Conservation (phyloP, 257 asterid genomes). For the Rehmannia glutinosa region DNA sequence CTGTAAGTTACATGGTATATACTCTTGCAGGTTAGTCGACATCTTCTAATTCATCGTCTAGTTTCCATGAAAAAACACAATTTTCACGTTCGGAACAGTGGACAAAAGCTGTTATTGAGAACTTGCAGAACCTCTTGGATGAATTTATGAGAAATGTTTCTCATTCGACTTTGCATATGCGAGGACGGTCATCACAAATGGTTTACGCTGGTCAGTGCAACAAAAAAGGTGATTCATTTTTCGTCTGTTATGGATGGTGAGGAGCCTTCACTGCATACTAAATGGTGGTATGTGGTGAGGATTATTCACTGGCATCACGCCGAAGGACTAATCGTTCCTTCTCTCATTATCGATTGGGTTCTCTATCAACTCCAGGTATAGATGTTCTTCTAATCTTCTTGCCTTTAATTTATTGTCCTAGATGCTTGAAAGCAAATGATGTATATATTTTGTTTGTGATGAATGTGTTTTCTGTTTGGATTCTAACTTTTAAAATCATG, state of each 20-base stretch:
- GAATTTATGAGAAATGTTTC: constrained; percentile 58
- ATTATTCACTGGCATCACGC: constrained; percentile 78
- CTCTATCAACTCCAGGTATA: constrained; percentile 76
- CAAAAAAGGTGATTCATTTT: constrained; percentile 36
- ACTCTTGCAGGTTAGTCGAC: constrained; percentile 69
- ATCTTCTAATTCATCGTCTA: constrained; percentile 56
- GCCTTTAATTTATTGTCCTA: background rate
- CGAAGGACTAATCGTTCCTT: constrained; percentile 72
- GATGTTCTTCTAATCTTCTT: constrained; percentile 9
- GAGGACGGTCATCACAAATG: constrained; percentile 55
- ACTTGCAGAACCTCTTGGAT: constrained; percentile 67
- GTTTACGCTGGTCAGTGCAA: constrained; percentile 44
- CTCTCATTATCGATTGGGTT: constrained; percentile 80
- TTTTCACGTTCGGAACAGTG: constrained; percentile 75
- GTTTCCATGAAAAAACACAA: constrained; percentile 58
- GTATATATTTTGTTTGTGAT: background rate
- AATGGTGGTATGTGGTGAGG: constrained; percentile 90
- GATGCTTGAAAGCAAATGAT: background rate
- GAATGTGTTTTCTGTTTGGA: constrained; percentile 21
- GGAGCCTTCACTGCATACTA: constrained; percentile 67
- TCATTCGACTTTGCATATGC: constrained; percentile 41
- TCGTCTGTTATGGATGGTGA: constrained; percentile 41
- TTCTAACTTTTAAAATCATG: constrained; percentile 6
- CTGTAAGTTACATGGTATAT: constrained; percentile 21
- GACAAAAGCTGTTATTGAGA: constrained; percentile 80